Evolutionary conservation across 345 rosid genomes (phyloP), one percentile per base, ranked within the genome.

Genomic region (Eucalyptus caleyi): DNA sequence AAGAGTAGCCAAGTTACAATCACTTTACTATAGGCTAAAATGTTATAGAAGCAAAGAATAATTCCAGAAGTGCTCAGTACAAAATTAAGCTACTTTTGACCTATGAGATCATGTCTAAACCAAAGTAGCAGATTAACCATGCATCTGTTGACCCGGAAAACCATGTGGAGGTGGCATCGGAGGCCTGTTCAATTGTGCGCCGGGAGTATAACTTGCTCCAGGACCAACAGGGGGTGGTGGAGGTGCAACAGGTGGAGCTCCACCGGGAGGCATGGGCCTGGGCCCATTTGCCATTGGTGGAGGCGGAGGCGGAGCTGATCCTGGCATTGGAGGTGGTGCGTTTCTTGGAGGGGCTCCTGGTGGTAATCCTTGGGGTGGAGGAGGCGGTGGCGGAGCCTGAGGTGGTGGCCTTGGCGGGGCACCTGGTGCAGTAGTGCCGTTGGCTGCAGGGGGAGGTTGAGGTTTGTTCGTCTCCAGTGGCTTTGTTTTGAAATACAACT

Each of bases 381-480:
- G 97, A 6, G 97, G 97, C 1, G 96, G 98, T 10, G 93, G 95
- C 5, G 94, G 95, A 51, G 93, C 94, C 18, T 93, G 95, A 23
- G 96, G 95, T 16, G 98, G 95, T 13, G 96, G 97, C 91, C 94
- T 92, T 26, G 97, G 93, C 3, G 94, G 97, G 40, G 72, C 96
- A 85, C 95, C 96, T 65, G 98, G 98, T 23, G 95, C 96, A 4
- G 93, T 54, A 59, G 93, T 88, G 45, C 97, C 97, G 50, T 98
- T 96, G 30, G 95, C 91, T 87, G 94, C 95, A 91, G 95, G 92
- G 19, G 95, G 89, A 51, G 95, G 88, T 90, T 90, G 99, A 67
- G 97, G 97, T 90, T 96, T 97, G 94, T 88, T 95, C n/a, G 91
- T 89, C 93, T 98, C 99, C 72, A 91, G 95, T 53, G 98, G 97